phyloP scores from a whole-genome alignment of 1,284 basidiomycete species.

The Moesziomyces globuligerus region DNA sequence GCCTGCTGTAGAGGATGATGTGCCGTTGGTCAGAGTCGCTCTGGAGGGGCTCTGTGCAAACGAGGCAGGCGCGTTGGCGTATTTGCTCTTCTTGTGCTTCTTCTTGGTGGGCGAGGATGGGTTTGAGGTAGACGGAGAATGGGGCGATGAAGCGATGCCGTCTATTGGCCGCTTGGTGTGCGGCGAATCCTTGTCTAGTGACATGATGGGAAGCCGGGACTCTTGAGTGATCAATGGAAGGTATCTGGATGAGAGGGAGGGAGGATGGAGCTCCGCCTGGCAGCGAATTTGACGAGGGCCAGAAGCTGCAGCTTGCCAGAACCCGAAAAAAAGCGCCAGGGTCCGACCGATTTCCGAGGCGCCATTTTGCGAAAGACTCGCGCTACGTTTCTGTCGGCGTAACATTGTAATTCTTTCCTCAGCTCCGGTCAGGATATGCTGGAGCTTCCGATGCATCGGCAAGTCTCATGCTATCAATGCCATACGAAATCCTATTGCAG shows the following conservation, averaged over 20 bases:
- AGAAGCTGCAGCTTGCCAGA: too few relatives aligned
- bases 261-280: not conserved
- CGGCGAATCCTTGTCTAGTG: slow-evolving; percentile 3
- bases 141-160: slow-evolving; percentile 6
- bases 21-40: slow-evolving; percentile 3
- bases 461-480: too few relatives aligned
- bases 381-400: too few relatives aligned
- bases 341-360: too few relatives aligned
- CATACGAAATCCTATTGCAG: too few relatives aligned
- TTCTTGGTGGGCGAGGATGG: slow-evolving; percentile 24
- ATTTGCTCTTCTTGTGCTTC: slow-evolving; percentile 48
- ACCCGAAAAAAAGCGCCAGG: too few relatives aligned
- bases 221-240: not conserved
- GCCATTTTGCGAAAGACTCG: too few relatives aligned
- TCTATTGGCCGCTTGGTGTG: slow-evolving; percentile 22
- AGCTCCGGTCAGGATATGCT: too few relatives aligned
- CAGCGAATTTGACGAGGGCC: too few relatives aligned
- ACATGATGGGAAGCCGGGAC: slow-evolving; percentile 3
- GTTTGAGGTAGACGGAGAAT: slow-evolving; percentile 18
- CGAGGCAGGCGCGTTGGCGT: slow-evolving; percentile 32
- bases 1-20: not conserved
- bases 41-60: slow-evolving; percentile 6
- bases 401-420: too few relatives aligned
- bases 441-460: too few relatives aligned
- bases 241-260: not conserved